A percentile compares a stretch with the other conserved stretches of the same genome.
These are phyloP conservation scores for Lentinus tigrinus DNA, from an alignment of 768 basidiomycete genomes.

Conservation along the genomic window DNA sequence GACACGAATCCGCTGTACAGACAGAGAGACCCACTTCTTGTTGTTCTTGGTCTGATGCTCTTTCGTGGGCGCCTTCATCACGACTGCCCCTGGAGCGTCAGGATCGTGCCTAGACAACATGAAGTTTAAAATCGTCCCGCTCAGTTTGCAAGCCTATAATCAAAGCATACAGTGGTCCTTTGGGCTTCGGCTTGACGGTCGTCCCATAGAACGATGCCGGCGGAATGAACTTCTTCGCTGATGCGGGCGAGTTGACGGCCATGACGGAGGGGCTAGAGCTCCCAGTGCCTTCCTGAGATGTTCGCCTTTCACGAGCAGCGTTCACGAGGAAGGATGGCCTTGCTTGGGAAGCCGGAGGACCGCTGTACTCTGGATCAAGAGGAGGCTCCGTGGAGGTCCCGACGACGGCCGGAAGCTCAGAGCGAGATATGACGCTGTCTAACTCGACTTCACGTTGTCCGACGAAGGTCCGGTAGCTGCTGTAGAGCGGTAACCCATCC, in stretches of 20 bases:
- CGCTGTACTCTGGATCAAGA: constrained; percentile 21
- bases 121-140: neutral
- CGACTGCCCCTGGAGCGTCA: constrained; percentile 68
- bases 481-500: constrained; percentile 51
- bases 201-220: constrained; percentile 65
- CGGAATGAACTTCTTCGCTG: constrained; percentile 42
- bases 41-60: constrained; percentile 68
- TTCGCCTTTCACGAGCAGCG: neutral
- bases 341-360: constrained; percentile 15
- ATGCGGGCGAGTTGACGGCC: constrained; percentile 17
- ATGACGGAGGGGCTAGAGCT: constrained; percentile 19
- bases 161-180: constrained; percentile 47
- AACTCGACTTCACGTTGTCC: constrained; percentile 64
- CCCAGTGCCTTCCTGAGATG: constrained; percentile 9
- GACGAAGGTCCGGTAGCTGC: constrained; percentile 47
- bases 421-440: constrained; percentile 47
- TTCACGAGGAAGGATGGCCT: constrained; percentile 6
- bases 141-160: neutral
- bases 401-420: constrained; percentile 49
- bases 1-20: neutral
- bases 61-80: constrained; percentile 78
- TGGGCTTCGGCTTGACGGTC: constrained; percentile 30
- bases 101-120: constrained; percentile 67
- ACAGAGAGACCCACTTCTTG: constrained; percentile 50
- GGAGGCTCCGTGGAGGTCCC: constrained; percentile 32